Evolutionary conservation across 2,329 filamentous ascomycete genomes (phyloP), one percentile per base, ranked within the genome.

Genomic region (Ceratocystis eucalypticola): DNA sequence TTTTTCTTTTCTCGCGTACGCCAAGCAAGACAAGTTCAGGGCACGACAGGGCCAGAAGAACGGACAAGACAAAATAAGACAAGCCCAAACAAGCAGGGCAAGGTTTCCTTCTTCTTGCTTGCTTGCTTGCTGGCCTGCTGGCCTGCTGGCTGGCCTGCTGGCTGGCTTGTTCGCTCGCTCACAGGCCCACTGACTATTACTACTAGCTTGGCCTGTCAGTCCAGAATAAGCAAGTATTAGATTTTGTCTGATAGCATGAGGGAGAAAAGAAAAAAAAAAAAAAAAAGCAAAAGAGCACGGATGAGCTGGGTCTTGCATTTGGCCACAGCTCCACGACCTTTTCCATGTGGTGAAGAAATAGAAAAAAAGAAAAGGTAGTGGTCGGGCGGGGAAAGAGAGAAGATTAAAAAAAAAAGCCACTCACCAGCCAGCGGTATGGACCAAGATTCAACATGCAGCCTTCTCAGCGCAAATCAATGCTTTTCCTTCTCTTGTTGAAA

Each of bases 181-280:
- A 37, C 33, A 33, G 30, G 30, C 30, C 30, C 30, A 50, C 46
- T 8, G 46, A 12, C 46, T 33, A 7, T 33, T 33, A 33, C 22
- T n/a, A 50, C 17, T 50, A 50, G 46, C 46, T 50, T 7, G 22
- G 33, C 28, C 28, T 59, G 53, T 59, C 53, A 59, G 17, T 59
- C 53, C 28, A 59, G 1, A 59, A 37, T 12, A 37, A 37, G 33
- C 53, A 30, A 30, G 53, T 59, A 33, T 33, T 59, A 17, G 53
- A 37, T 59, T 59, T 59, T 37, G 53, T 59, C 53, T 30, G 28
- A 59, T 59, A 59, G n/a, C 22, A n/a, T 50, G 46, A 50, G 46
- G 46, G n/a, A 22, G 1, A 22, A 2, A 22, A 22, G 1, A 22
- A 22, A 17, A 48, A 48, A 48, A 48, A 5, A 8, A n/a, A 20